These are phyloP conservation scores for Penicillium odoratum DNA, from an alignment of 495 filamentous ascomycete species.

Conservation along the genomic window DNA sequence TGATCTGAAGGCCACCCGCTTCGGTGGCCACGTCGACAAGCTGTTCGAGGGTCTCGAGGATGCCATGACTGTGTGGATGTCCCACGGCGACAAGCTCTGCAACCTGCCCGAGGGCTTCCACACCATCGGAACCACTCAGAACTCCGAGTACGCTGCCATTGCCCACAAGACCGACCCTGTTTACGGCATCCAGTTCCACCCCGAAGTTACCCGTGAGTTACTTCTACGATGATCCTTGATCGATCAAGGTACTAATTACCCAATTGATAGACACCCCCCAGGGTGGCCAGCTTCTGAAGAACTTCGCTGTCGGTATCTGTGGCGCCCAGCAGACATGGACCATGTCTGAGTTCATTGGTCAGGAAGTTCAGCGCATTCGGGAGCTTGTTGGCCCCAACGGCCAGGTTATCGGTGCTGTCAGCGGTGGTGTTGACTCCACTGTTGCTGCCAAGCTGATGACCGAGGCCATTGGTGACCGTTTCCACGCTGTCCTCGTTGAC, in stretches of 20 bases:
- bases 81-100: conserved; percentile 30
- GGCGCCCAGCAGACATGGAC: conserved; percentile 23
- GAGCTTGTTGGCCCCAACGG: conserved; percentile 21
- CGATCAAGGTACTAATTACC: conserved; percentile 20
- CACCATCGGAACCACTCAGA: conserved; percentile 23
- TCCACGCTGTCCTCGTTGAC: conserved; percentile 86
- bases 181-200: conserved; percentile 29
- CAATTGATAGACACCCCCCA: conserved; percentile 21
- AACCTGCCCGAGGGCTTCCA: conserved; percentile 26
- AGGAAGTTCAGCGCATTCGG: conserved; percentile 25
- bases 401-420: conserved; percentile 36
- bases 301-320: conserved; percentile 28
- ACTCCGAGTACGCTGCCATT: conserved; percentile 26
- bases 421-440: conserved; percentile 90
- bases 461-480: conserved; percentile 79
- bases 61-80: conserved; percentile 28
- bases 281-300: conserved; percentile 20
- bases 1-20: conserved; percentile 17
- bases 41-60: conserved; percentile 28
- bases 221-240: not conserved
- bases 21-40: conserved; percentile 21
- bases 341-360: conserved; percentile 22
- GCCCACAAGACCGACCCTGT: conserved; percentile 23
- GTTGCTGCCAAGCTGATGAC: conserved; percentile 84
- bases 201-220: conserved; percentile 9